Conservation (phyloP, 352 stramenopile species). For the Stramenopiles sp. region DNA sequence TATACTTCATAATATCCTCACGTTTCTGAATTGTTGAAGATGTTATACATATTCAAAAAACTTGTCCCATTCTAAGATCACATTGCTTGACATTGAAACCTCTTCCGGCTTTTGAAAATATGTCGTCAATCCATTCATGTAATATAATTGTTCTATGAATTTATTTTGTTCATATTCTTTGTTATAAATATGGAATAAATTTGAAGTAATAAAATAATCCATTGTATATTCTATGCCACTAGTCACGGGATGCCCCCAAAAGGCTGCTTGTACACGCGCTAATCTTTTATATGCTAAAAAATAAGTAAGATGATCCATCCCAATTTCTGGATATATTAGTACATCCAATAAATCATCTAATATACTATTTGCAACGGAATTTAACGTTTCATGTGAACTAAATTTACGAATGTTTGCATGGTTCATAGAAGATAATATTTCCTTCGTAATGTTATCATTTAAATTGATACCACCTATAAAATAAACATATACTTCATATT, state of each 20-base stretch:
- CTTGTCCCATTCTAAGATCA: too few relatives aligned
- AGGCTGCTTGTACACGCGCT: constrained; percentile 42
- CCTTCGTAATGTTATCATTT: constrained; percentile 28
- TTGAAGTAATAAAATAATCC: constrained; percentile 48
- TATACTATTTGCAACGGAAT: constrained; percentile 28
- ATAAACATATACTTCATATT: constrained; percentile 30
- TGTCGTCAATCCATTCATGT: too few relatives aligned
- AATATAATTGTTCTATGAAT: too few relatives aligned
- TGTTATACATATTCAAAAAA: too few relatives aligned
- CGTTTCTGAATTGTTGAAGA: too few relatives aligned
- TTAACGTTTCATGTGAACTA: constrained; percentile 16
- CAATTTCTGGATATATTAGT: constrained; percentile 47
- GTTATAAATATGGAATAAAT: too few relatives aligned
- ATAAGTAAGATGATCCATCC: constrained; percentile 48
- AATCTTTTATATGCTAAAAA: constrained; percentile 42
- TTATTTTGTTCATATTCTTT: too few relatives aligned
- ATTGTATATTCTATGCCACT: constrained; percentile 33
- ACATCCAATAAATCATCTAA: constrained; percentile 37
- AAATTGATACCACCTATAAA: constrained; percentile 24
- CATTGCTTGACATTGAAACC: too few relatives aligned
- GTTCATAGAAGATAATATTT: constrained; percentile 28
- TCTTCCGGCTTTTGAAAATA: too few relatives aligned
- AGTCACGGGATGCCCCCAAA: constrained; percentile 60
- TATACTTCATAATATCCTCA: too few relatives aligned
- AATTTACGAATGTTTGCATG: constrained; percentile 18